These are phyloP conservation scores for Sordariomycetes sp. DNA, from an alignment of 2,329 filamentous ascomycete genomes.

Conservation along the genomic window DNA sequence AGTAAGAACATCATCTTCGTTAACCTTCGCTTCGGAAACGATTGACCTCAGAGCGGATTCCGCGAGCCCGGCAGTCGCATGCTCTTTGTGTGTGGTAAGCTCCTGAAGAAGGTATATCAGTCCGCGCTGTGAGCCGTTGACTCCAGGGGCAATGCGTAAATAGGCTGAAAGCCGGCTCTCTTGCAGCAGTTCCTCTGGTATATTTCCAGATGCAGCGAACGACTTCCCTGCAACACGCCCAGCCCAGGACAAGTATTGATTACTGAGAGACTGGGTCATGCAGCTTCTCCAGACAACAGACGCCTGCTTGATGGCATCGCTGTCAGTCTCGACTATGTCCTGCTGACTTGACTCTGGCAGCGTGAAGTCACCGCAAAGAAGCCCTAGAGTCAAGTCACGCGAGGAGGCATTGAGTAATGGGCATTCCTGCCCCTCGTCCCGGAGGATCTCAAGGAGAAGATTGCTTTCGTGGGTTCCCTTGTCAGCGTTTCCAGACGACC, in stretches of 20 bases:
- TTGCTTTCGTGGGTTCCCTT: slow-evolving; percentile 63
- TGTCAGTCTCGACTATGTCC: slow-evolving; percentile 59
- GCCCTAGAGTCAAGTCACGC: slow-evolving; percentile 53
- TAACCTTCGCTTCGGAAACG: slow-evolving; percentile 35
- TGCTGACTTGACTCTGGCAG: slow-evolving; percentile 27
- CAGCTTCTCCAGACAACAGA: slow-evolving; percentile 68
- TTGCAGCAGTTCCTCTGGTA: slow-evolving; percentile 44
- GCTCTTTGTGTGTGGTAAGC: slow-evolving; percentile 44
- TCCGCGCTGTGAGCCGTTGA: slow-evolving; percentile 46
- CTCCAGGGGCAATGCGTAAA: slow-evolving; percentile 28
- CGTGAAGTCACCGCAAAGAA: slow-evolving; percentile 65
- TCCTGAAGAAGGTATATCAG: slow-evolving; percentile 49
- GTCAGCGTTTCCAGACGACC: slow-evolving; percentile 54
- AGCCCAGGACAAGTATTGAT: slow-evolving; percentile 71
- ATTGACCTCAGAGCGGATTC: slow-evolving; percentile 45
- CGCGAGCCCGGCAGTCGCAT: slow-evolving; percentile 41
- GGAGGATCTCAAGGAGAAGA: slow-evolving; percentile 65
- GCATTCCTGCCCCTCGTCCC: slow-evolving; percentile 49
- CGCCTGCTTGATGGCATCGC: slow-evolving; percentile 46
- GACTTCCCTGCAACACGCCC: slow-evolving; percentile 73
- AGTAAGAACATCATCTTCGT: slow-evolving; percentile 32
- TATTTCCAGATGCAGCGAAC: slow-evolving; percentile 62
- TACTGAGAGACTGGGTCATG: slow-evolving; percentile 45
- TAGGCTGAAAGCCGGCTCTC: slow-evolving; percentile 44
- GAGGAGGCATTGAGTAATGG: slow-evolving; percentile 59